Percentiles rank a stretch among this genome's conserved stretches.
phyloP scores from a whole-genome alignment of 495 filamentous ascomycete genomes.

The Penicillium steckii region DNA sequence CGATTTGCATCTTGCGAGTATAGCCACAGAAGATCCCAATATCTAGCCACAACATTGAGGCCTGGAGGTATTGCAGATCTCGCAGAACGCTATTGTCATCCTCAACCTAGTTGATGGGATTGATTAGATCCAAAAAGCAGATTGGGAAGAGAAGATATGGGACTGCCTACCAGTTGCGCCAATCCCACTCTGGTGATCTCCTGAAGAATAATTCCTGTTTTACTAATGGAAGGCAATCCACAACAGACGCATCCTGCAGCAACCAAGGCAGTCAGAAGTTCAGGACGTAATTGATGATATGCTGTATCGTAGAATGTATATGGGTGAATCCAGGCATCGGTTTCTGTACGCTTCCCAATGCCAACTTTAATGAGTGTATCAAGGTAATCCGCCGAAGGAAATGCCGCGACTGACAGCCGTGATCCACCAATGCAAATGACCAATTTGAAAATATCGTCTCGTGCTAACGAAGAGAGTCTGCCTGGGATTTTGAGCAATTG shows the following conservation, averaged over 20 bases:
- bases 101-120: conserved; percentile 38
- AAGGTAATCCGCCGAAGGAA: conserved; percentile 55
- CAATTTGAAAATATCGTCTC: conserved; percentile 29
- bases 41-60: conserved; percentile 52
- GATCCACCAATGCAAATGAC: conserved; percentile 30
- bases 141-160: not conserved
- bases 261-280: conserved; percentile 51
- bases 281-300: conserved; percentile 47
- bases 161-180: conserved; percentile 33
- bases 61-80: conserved; percentile 54
- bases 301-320: conserved; percentile 47
- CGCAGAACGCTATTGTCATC: conserved; percentile 53
- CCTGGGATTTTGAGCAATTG: conserved; percentile 25
- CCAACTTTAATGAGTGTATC: conserved; percentile 61
- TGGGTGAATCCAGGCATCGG: conserved; percentile 58
- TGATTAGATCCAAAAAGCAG: too few species aligned
- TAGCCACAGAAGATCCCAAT: conserved; percentile 62
- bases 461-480: conserved; percentile 12
- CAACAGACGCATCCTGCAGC: conserved; percentile 56
- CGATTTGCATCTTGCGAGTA: conserved; percentile 62
- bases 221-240: conserved; percentile 50
- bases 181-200: conserved; percentile 50
- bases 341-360: conserved; percentile 48
- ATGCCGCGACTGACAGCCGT: conserved; percentile 48
- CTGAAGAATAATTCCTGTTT: conserved; percentile 59